Evolutionary conservation across 2,329 filamentous ascomycete species (phyloP), one percentile per base, ranked within the genome.

Genomic region (Aureobasidium pullulans): DNA sequence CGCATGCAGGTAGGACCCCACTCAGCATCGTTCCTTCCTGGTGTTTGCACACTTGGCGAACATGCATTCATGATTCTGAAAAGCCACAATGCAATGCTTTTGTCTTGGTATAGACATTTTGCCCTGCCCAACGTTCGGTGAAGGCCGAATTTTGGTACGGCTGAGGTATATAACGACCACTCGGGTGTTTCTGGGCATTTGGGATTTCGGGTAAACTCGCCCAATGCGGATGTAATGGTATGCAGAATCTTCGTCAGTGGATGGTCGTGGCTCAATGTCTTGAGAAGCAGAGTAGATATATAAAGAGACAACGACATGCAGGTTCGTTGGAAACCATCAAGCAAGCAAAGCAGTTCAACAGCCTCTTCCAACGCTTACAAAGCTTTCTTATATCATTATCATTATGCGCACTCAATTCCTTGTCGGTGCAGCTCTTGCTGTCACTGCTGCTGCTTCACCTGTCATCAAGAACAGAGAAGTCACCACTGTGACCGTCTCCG

Each of bases 401-500:
- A 47, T 16, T 11, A 57, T 57, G 54, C 54, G 32, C 15, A 16
- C 34, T n/a, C 42, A 57, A 48, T 32, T 23, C 34, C 15, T 57
- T 10, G 5, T 40, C 42, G 23, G 28, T 15, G 43, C 34, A 32
- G 34, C 23, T 32, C 34, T 57, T 7, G 54, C 36, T 32, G 54
- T 16, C 13, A 29, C 34, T 5, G 34, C 43, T 8, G 10, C 23
- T 10, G 54, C 54, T 13, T 48, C 54, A 6, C 54, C 54, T 1
- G 16, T 54, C n/a, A 8, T 60, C 48, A 39, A 23, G 3, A n/a
- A 46, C 11, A 37, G 57, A 31, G 40, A 28, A 23, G 16, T 49
- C n/a, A 60, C 57, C 19, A 60, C 57, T 8, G 31, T 60, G 15
- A 53, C 49, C 15, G 40, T 60, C 15, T 53, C 47, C 4, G 48